Evolutionary conservation across 192 early-diverging fungal genomes (phyloP), one percentile per base, ranked within the genome.

Genomic region (Coemansia erecta): DNA sequence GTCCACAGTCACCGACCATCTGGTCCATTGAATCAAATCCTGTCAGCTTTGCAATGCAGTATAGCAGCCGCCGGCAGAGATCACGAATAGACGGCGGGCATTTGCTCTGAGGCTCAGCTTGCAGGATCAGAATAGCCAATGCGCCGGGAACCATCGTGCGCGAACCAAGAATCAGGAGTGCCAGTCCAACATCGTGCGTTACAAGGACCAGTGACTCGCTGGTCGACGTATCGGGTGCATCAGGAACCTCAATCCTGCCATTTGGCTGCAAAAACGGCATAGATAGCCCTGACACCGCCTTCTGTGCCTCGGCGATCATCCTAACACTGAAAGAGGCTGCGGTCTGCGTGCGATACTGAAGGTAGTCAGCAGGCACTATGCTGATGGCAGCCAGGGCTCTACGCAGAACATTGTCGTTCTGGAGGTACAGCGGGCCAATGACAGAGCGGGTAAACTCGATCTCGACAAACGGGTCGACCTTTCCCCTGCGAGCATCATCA

Each of bases 111-210:
- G 47, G 46, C 11, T 48, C 19, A 12, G 69, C 37, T 37, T 79
- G 76, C 21, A 49, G 39, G 31, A 70, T 48, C 22, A 73, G 35
- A 15, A 79, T 70, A 4, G 22, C 15, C 12, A 79, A 33, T 5
- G 66, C 60, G 15, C 76, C 70, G 2, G 76, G 66, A 11, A 64
- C 35, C 49, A 64, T 35, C 28, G 52, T 53, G 14, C 42, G 28
- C 33, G 70, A 60, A 24, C 35, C 44, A 14, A 24, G 45, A 0
- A 59, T 39, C 47, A 79, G 60, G 49, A 73, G 18, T 7, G 63
- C 63, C 21, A 70, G 48, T 24, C 76, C 76, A 26, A 79, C 55
- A 21, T 79, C 55, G 47, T 70, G 76, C 15, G 76, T 79, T 37
- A 73, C 55, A 35, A 79, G 31, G 2, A 72, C 59, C 6, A 78